These are phyloP conservation scores for Heterobasidion occidentale DNA, from an alignment of 1,284 basidiomycete genomes.

Conservation along the genomic window DNA sequence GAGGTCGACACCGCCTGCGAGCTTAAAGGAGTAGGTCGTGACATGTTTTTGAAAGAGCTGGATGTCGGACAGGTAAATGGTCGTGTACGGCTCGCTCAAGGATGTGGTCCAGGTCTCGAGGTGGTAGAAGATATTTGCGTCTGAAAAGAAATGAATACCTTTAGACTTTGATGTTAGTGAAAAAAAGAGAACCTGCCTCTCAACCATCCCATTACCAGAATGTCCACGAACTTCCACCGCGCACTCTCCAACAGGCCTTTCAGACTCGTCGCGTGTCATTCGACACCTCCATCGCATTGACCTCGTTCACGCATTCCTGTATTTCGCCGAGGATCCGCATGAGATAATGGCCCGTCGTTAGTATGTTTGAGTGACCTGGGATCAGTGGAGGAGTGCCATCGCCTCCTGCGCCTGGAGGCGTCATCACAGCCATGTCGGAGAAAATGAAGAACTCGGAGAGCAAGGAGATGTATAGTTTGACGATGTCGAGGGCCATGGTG, in stretches of 20 bases:
- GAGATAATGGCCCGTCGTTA: slow-evolving; percentile 81
- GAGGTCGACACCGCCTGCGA: slow-evolving; percentile 72
- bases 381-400: slow-evolving; percentile 46
- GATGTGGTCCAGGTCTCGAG: slow-evolving; percentile 83
- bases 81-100: slow-evolving; percentile 45
- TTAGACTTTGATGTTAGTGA: no score
- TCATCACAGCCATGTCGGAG: slow-evolving; percentile 65
- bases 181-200: slow-evolving; percentile 46
- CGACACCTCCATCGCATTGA: slow-evolving; percentile 77
- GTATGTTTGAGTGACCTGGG: slow-evolving; percentile 70
- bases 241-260: slow-evolving; percentile 75
- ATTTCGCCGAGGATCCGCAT: slow-evolving; percentile 78
- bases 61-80: slow-evolving; percentile 66
- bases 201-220: slow-evolving; percentile 76
- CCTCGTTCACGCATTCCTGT: slow-evolving; percentile 79
- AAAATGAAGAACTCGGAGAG: slow-evolving; percentile 88
- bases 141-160: slow-evolving; percentile 31
- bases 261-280: slow-evolving; percentile 64
- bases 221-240: slow-evolving; percentile 85
- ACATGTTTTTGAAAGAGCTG: slow-evolving; percentile 82
- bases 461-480: slow-evolving; percentile 82
- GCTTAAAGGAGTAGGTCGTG: slow-evolving; percentile 72
- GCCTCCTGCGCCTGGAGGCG: slow-evolving; percentile 27
- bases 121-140: slow-evolving; percentile 78
- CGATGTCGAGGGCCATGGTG: slow-evolving; percentile 86